A percentile compares a stretch with the other conserved stretches of the same genome.
Conservation (phyloP, 768 basidiomycete species). For the Agrocybe praecox region DNA sequence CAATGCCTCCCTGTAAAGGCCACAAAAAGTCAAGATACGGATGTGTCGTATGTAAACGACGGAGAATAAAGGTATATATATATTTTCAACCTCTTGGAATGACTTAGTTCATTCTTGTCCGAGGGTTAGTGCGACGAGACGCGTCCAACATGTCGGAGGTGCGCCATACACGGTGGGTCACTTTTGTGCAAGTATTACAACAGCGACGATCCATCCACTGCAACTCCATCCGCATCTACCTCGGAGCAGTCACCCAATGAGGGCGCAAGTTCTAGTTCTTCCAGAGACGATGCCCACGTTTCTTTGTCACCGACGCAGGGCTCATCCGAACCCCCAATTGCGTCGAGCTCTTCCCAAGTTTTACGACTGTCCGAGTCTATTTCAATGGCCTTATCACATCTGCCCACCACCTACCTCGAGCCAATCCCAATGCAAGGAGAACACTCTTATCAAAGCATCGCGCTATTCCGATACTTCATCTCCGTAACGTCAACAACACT, state of each 20-base stretch:
- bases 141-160: neutral
- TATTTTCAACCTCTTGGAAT: too few species aligned
- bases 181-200: neutral
- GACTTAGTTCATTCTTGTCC: neutral
- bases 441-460: neutral
- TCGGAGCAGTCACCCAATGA: too few species aligned
- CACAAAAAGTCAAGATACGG: neutral
- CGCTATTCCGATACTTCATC: neutral
- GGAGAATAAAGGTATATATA: neutral
- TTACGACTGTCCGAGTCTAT: neutral
- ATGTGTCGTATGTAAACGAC: neutral
- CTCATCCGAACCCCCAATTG: too few species aligned
- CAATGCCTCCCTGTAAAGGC: neutral
- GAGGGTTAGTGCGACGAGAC: neutral
- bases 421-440: neutral
- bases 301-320: too few species aligned
- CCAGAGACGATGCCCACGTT: too few species aligned
- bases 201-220: neutral
- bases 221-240: too few species aligned
- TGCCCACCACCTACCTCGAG: neutral
- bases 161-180: neutral
- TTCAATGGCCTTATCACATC: neutral
- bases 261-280: too few species aligned
- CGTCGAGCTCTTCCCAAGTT: neutral
- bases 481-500: neutral